phyloP scores from a whole-genome alignment of 1,284 basidiomycete genomes.

The Ganoderma resinaceum region DNA sequence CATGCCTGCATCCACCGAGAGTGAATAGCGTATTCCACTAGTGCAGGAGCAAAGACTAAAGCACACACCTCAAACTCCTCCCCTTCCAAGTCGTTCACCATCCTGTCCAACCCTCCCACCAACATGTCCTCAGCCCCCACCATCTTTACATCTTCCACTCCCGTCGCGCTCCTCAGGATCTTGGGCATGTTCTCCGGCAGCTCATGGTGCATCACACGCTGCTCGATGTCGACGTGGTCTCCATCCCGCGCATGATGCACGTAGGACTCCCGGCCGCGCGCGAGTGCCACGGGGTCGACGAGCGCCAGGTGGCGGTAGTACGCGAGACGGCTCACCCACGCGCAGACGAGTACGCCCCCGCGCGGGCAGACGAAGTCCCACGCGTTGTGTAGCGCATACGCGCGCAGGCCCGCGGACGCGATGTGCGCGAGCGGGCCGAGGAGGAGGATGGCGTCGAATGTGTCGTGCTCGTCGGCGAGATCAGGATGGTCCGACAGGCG shows the following conservation, averaged over 20 bases:
- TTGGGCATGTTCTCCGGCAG: slow-evolving; percentile 26
- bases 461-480: slow-evolving; percentile 17
- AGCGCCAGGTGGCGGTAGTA: slow-evolving; percentile 29
- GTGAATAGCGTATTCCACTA: not conserved
- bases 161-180: slow-evolving; percentile 19
- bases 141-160: slow-evolving; percentile 22
- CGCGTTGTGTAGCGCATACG: slow-evolving; percentile 24
- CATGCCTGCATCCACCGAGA: slow-evolving; percentile 19
- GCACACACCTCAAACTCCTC: slow-evolving; percentile 29
- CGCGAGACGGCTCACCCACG: slow-evolving; percentile 30
- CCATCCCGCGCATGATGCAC: slow-evolving; percentile 26
- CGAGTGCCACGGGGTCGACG: slow-evolving; percentile 22
- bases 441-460: slow-evolving; percentile 30
- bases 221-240: slow-evolving; percentile 23
- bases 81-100: slow-evolving; percentile 30
- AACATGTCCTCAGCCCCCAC: slow-evolving; percentile 29
- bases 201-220: slow-evolving; percentile 31
- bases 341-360: slow-evolving; percentile 23
- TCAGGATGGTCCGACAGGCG: slow-evolving; percentile 17
- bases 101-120: slow-evolving; percentile 22
- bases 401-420: slow-evolving; percentile 23
- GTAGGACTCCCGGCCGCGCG: slow-evolving; percentile 19
- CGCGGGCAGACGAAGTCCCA: slow-evolving; percentile 25
- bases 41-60: not conserved
- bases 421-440: slow-evolving; percentile 32